Percentiles rank a stretch among this genome's conserved stretches.
These are phyloP conservation scores for Nannizziopsis arthrosporioides DNA, from an alignment of 2,329 filamentous ascomycete genomes.

Conservation along the genomic window DNA sequence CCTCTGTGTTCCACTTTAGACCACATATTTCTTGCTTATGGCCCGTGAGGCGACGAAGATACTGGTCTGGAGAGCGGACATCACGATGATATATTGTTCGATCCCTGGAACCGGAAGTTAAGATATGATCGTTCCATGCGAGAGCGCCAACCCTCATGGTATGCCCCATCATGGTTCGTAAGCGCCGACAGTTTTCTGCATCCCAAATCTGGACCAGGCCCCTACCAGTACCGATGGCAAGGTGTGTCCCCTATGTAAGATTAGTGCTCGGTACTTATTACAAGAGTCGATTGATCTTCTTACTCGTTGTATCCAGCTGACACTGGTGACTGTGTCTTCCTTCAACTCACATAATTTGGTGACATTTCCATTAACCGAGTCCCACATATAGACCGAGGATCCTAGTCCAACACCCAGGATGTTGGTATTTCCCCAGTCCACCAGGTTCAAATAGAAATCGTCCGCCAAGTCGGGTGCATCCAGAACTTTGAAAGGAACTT, in stretches of 20 bases:
- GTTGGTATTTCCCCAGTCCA: constrained; percentile 95
- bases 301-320: constrained; percentile 90
- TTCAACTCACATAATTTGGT: constrained; percentile 87
- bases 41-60: constrained; percentile 71
- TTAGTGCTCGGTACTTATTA: constrained; percentile 9
- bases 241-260: constrained; percentile 59
- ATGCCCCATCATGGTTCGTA: constrained; percentile 95
- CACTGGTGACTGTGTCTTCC: constrained; percentile 90
- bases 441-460: constrained; percentile 93
- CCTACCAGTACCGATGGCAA: constrained; percentile 89
- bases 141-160: constrained; percentile 84
- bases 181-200: constrained; percentile 68
- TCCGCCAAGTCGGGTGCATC: constrained; percentile 93
- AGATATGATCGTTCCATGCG: constrained; percentile 96
- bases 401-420: constrained; percentile 86
- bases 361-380: constrained; percentile 78
- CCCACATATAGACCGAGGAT: constrained; percentile 97
- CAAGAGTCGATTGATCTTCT: constrained; percentile 16
- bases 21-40: constrained; percentile 99
- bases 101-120: constrained; percentile 89
- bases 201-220: constrained; percentile 97
- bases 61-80: constrained; percentile 84
- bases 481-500: constrained; percentile 94
- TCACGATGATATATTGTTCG: constrained; percentile 91
- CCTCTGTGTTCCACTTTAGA: constrained; percentile 91